Evolutionary conservation across 1,139 yeast genomes (phyloP), one percentile per base, ranked within the genome.

Genomic region (Yamadazyma diddensiae): DNA sequence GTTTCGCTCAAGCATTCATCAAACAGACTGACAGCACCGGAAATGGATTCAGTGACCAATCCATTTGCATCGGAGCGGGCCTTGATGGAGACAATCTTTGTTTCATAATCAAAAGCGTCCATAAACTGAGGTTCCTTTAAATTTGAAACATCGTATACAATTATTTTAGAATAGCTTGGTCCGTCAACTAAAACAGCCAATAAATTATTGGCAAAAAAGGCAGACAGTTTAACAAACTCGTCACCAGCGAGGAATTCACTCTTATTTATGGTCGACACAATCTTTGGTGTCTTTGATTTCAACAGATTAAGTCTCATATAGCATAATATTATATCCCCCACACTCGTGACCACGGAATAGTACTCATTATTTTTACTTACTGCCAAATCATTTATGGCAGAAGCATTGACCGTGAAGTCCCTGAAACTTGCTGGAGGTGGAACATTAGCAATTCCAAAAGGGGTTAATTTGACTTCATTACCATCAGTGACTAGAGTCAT

Each of bases 391-490:
- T 70, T 58, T 9, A 88, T 78, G 35, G 75, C 72, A 2, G 59
- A 65, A 1, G 36, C 46, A 7, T 28, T 18, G 8, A 80, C 59
- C 11, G 71, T 73, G 29, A 83, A 57, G 30, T 80, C 85, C 40
- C 95, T 70, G 54, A 73, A 83, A 24, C 87, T 73, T 52, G 86
- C 77, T 25, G 99, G 99, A 1, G 99, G 99, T 3, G 99, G 99
- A 5, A 88, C 94, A 53, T 82, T 87, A 1, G 97, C 96, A 22
- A 82, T 57, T 1, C 83, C 70, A 24, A 94, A 65, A 0, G 98
- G 97, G 0, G 98, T 90, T 19, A 88, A 61, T 46, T 80, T 77
- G 20, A 82, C 71, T n/a, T 69, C 67, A 2, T 59, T 49, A 3
- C 97, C 97, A 61, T 94, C 98, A 22, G 83, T 67, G 1, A 92